Evolutionary conservation across 2,329 filamentous ascomycete species (phyloP).

Genomic region (Tympanopsis confertula): DNA sequence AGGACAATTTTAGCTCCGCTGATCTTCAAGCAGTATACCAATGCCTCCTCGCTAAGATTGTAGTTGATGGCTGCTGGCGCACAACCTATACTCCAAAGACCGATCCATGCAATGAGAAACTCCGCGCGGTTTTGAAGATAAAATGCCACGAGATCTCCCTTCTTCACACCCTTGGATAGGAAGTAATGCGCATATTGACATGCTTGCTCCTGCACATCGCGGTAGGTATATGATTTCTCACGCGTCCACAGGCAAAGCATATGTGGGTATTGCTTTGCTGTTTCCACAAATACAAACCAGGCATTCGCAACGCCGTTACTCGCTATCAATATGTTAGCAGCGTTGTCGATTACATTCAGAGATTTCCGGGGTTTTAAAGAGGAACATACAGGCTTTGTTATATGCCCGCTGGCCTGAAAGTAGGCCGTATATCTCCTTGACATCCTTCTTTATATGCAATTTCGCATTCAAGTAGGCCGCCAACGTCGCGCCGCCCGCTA

Average conservation of each 20-base stretch:
- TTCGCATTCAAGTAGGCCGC: conserved; percentile 58
- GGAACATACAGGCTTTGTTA: conserved; percentile 30
- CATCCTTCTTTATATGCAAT: conserved; percentile 53
- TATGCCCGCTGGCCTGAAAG: conserved; percentile 29
- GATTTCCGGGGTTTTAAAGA: conserved; percentile 4
- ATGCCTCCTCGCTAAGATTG: conserved; percentile 59
- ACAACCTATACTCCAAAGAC: conserved; percentile 72
- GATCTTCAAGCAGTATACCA: conserved; percentile 63
- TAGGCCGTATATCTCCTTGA: conserved; percentile 30
- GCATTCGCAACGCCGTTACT: conserved; percentile 40
- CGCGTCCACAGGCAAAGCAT: conserved; percentile 58
- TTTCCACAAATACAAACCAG: conserved; percentile 55
- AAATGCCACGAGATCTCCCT: conserved; percentile 68
- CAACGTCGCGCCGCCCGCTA: conserved; percentile 19
- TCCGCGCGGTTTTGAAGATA: conserved; percentile 70
- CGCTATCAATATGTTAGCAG: conserved; percentile 4
- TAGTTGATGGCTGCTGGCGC: conserved; percentile 82
- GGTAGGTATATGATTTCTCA: conserved; percentile 45
- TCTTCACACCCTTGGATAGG: conserved; percentile 45
- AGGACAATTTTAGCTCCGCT: conserved; percentile 58
- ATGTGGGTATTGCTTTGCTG: conserved; percentile 36
- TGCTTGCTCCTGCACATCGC: conserved; percentile 38
- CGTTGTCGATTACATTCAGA: conserved; percentile 2
- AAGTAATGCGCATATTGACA: conserved; percentile 54
- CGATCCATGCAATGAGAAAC: conserved; percentile 66